phyloP scores from a whole-genome alignment of 129 eudicot genomes.

The Lonicera japonica region DNA sequence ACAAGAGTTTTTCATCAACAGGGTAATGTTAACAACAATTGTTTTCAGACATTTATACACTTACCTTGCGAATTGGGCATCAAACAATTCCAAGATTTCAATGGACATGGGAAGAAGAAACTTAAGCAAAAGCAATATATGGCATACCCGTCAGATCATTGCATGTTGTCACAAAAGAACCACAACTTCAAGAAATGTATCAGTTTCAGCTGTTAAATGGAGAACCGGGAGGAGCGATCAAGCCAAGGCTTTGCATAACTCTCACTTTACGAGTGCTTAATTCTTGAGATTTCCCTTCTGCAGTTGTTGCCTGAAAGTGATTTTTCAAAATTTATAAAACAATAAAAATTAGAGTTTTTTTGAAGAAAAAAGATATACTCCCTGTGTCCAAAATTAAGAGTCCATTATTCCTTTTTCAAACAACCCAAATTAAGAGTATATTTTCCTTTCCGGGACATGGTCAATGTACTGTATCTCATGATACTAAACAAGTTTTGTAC shows the following conservation, averaged over 20 bases:
- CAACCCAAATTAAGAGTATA: too few species aligned
- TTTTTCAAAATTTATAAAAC: background rate
- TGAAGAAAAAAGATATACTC: background rate
- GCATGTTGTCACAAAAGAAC: background rate
- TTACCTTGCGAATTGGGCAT: background rate
- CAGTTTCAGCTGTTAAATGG: conserved; percentile 30
- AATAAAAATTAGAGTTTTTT: background rate
- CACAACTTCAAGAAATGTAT: conserved; percentile 2
- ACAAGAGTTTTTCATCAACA: too few species aligned
- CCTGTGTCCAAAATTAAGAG: too few species aligned
- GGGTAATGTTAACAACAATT: too few species aligned
- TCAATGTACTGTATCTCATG: too few species aligned
- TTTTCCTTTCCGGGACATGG: too few species aligned
- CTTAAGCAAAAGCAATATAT: background rate
- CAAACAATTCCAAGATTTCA: background rate
- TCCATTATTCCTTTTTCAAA: too few species aligned
- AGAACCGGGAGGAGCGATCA: conserved; percentile 53
- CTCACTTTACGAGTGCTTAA: conserved; percentile 37
- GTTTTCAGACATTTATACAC: too few species aligned
- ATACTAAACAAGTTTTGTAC: too few species aligned
- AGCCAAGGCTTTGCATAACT: conserved; percentile 62
- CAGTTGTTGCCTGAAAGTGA: conserved; percentile 15
- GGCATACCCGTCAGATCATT: background rate
- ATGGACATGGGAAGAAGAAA: background rate
- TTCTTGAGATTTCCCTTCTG: conserved; percentile 18